These are phyloP conservation scores for Ochromonas danica DNA, from an alignment of 108 stramenopile species.

Conservation along the genomic window DNA sequence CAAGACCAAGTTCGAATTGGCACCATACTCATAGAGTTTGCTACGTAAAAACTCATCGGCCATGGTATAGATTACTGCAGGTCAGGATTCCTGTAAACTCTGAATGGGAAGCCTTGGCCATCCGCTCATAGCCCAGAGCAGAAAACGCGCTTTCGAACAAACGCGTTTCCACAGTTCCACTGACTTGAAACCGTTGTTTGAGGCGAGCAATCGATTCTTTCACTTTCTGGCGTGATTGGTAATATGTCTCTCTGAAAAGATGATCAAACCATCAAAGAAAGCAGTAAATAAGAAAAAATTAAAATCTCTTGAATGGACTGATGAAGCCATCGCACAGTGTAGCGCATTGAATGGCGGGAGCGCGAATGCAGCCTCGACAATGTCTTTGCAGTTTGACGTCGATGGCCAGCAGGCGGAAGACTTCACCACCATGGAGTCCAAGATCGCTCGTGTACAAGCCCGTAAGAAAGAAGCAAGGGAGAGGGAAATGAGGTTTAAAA, in stretches of 20 bases:
- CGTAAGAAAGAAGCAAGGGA: slow-evolving; percentile 4
- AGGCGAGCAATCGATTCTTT: too few relatives aligned
- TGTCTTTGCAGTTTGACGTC: background rate
- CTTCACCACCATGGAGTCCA: slow-evolving; percentile 30
- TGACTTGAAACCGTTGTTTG: too few relatives aligned
- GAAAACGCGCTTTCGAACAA: too few relatives aligned
- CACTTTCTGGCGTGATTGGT: too few relatives aligned
- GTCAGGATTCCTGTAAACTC: too few relatives aligned
- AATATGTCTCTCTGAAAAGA: too few relatives aligned
- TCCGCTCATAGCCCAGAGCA: too few relatives aligned
- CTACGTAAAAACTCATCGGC: slow-evolving; percentile 46
- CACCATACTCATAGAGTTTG: slow-evolving; percentile 38
- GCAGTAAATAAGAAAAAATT: slow-evolving; percentile 24
- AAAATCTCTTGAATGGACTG: slow-evolving; percentile 23
- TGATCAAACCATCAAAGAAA: too few relatives aligned
- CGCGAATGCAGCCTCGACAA: background rate
- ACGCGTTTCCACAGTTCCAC: too few relatives aligned
- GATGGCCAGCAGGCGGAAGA: background rate
- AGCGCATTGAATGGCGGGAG: background rate
- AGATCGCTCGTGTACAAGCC: slow-evolving; percentile 25
- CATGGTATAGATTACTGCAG: too few relatives aligned
- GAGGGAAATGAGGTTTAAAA: slow-evolving; percentile 1
- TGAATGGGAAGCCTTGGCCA: too few relatives aligned
- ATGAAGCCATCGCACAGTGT: slow-evolving; percentile 30
- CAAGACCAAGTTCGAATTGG: slow-evolving; percentile 94